A percentile compares a stretch with the other conserved stretches of the same genome.
Conservation (phyloP, 768 basidiomycete species). For the Fomitopsis pulvina region DNA sequence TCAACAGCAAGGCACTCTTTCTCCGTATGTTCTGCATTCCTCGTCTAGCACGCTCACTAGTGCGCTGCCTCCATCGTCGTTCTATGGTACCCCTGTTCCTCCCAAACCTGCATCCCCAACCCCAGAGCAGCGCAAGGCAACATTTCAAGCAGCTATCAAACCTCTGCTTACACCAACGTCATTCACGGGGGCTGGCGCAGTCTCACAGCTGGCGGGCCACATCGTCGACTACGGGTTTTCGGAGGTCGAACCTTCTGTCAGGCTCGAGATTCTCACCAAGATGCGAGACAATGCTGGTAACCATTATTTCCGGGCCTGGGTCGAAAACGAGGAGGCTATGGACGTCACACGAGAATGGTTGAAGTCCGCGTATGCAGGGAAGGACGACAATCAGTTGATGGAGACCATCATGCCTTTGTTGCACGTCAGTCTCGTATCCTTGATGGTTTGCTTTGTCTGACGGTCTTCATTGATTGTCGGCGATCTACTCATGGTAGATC, state of each 20-base stretch:
- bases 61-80: constrained; percentile 34
- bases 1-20: constrained; percentile 52
- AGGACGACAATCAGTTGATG: constrained; percentile 45
- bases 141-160: constrained; percentile 44
- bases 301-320: constrained; percentile 84
- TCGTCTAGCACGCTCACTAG: constrained; percentile 31
- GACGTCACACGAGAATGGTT: constrained; percentile 81
- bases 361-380: constrained; percentile 56
- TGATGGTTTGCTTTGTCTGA: background rate
- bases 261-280: constrained; percentile 72
- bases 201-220: constrained; percentile 49
- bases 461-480: background rate
- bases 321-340: constrained; percentile 68
- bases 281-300: constrained; percentile 81
- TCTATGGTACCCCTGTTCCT: constrained; percentile 24
- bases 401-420: constrained; percentile 84
- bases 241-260: constrained; percentile 58
- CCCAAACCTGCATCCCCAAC: constrained; percentile 25
- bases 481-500: constrained; percentile 44
- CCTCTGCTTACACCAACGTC: constrained; percentile 50
- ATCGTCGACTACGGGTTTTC: constrained; percentile 54
- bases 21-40: constrained; percentile 64
- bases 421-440: constrained; percentile 53
- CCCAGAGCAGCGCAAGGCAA: constrained; percentile 48
- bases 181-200: constrained; percentile 67